These are phyloP conservation scores for Pestalotiopsis sp. DNA, from an alignment of 2,329 filamentous ascomycete genomes.

Conservation along the genomic window DNA sequence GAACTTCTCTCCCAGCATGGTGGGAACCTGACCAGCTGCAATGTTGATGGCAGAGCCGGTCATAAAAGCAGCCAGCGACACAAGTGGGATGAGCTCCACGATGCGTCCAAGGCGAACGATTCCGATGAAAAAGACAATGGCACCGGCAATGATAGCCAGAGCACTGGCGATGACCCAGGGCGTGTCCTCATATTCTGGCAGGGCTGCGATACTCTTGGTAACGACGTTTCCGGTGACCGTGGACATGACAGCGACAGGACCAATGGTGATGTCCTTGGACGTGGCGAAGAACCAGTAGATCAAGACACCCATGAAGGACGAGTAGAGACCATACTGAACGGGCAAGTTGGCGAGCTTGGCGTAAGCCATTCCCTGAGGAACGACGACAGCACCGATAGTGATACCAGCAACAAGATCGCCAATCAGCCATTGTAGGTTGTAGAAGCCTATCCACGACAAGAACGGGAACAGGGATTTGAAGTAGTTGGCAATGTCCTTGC, in stretches of 20 bases:
- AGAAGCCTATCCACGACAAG: constrained; percentile 81
- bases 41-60: constrained; percentile 94
- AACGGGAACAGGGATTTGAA: constrained; percentile 81
- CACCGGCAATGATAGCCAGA: constrained; percentile 76
- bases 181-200: constrained; percentile 53
- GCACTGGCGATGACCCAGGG: constrained; percentile 75
- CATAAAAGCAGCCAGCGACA: constrained; percentile 94
- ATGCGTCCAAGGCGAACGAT: constrained; percentile 84
- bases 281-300: constrained; percentile 99
- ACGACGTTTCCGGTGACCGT: constrained; percentile 87
- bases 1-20: constrained; percentile 65
- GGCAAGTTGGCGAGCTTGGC: constrained; percentile 80
- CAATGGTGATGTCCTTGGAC: constrained; percentile 97
- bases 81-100: constrained; percentile 89
- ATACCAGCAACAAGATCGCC: constrained; percentile 82
- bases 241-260: constrained; percentile 94
- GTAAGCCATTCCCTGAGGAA: constrained; percentile 98
- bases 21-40: constrained; percentile 78
- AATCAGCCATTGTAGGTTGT: constrained; percentile 86
- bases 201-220: constrained; percentile 56
- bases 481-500: constrained; percentile 61
- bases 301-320: constrained; percentile 93
- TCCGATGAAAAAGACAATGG: constrained; percentile 78
- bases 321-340: constrained; percentile 85
- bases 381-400: constrained; percentile 69